Conservation (phyloP, 148 eudicot species). For the Cornus suecica region DNA sequence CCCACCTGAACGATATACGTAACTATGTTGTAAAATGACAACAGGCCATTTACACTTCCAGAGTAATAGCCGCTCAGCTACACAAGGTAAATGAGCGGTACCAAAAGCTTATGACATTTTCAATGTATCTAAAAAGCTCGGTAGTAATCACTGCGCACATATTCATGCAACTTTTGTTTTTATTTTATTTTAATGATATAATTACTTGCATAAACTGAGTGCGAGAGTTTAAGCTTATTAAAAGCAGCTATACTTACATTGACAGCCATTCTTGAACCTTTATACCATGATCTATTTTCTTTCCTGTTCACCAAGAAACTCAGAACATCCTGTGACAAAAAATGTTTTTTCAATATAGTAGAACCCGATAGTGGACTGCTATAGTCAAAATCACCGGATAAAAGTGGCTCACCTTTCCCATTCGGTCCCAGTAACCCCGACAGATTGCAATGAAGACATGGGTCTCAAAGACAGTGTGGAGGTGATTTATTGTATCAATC, state of each 20-base stretch:
- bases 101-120: too few relatives aligned
- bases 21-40: too few relatives aligned
- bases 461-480: slow-evolving; percentile 53
- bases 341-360: neutral
- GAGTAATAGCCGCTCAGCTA: too few relatives aligned
- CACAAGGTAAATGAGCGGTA: too few relatives aligned
- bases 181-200: too few relatives aligned
- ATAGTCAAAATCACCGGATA: neutral
- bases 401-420: slow-evolving; percentile 59
- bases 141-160: too few relatives aligned
- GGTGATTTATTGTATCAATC: slow-evolving; percentile 52
- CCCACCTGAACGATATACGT: too few relatives aligned
- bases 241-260: slow-evolving; percentile 51
- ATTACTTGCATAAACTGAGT: too few relatives aligned
- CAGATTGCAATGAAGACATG: slow-evolving; percentile 71
- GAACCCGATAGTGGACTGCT: neutral
- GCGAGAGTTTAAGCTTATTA: neutral
- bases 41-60: too few relatives aligned
- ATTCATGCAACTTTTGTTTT: too few relatives aligned
- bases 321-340: slow-evolving; percentile 62
- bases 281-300: slow-evolving; percentile 83
- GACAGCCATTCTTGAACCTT: slow-evolving; percentile 66
- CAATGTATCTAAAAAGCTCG: too few relatives aligned
- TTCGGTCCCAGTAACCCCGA: slow-evolving; percentile 80
- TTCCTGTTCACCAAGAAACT: slow-evolving; percentile 76